Evolutionary conservation across 176 grass and related monocot genomes (phyloP), one percentile per base, ranked within the genome.

Genomic region (Puya raimondii): DNA sequence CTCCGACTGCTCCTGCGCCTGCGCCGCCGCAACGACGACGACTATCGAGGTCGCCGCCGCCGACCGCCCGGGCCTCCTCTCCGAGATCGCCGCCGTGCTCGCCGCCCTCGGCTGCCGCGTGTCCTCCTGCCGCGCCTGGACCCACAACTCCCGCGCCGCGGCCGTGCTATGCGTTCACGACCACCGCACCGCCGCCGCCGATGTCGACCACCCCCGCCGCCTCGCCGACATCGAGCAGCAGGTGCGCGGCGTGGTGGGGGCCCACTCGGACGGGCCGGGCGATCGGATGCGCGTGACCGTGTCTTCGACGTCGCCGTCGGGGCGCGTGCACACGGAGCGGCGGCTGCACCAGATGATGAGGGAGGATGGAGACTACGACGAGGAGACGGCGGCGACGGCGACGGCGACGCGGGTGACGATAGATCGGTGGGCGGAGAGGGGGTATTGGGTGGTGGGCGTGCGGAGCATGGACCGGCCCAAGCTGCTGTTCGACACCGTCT

Each of bases 401-500:
- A 79, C 61, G 2, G 72, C 79, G 71, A 90, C 86, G 23, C 54
- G 75, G 11, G 84, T 69, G 33, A 82, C 87, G 49, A 84, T 95
- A 63, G 87, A 84, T 15, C 75, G 85, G 51, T 95, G 91, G 84
- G 80, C 79, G 68, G 76, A 90, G 76, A 48, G 73, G 13, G 87
- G 87, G 18, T 90, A 95, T 78, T 85, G 87, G 48, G 84, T 95
- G 42, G 84, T 95, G 67, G 87, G 86, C 59, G 74, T 95, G 65
- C 83, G 76, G 12, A 85, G 91, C 81, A 63, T 76, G 47, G 87
- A 84, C 78, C 78, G 86, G 0, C 76, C 83, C 33, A 82, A 68
- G 81, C 87, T 90, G 59, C 91, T 90, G 47, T 90, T 87, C 79
- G 91, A 89, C 81, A 89, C 86, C 1, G 91, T 95, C 2, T 87